Evolutionary conservation across 352 stramenopile species (phyloP).

Genomic region (Phytopythium cucurbitacearum): DNA sequence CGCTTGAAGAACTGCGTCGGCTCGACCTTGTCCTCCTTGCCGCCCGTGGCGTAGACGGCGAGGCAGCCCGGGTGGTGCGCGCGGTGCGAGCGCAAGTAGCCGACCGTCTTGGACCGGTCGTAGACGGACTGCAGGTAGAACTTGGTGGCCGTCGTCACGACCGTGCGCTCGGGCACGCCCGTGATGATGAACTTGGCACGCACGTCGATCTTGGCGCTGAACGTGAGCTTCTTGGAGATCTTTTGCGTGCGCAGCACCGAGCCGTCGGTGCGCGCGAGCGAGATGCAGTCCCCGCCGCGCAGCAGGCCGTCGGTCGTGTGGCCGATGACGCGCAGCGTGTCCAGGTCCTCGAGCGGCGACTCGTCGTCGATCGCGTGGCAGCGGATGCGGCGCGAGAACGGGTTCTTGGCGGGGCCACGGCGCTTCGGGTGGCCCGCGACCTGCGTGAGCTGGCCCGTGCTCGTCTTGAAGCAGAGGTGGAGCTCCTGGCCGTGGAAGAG

Average conservation of each 20-base stretch:
- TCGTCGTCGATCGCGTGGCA: conserved; percentile 28
- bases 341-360: conserved; percentile 27
- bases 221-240: conserved; percentile 57
- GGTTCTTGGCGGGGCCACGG: conserved; percentile 22
- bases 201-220: conserved; percentile 61
- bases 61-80: conserved; percentile 36
- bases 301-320: conserved; percentile 53
- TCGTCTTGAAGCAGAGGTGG: conserved; percentile 49
- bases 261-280: conserved; percentile 49
- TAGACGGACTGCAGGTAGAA: conserved; percentile 74
- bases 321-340: conserved; percentile 52
- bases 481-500: conserved; percentile 56
- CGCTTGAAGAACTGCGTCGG: conserved; percentile 67
- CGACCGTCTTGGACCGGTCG: conserved; percentile 60
- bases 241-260: conserved; percentile 56
- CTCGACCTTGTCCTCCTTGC: conserved; percentile 50
- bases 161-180: conserved; percentile 52
- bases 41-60: conserved; percentile 51
- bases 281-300: conserved; percentile 56
- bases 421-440: conserved; percentile 41
- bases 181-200: conserved; percentile 64
- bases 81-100: conserved; percentile 43
- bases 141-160: conserved; percentile 58
- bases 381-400: conserved; percentile 51
- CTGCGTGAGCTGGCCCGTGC: conserved; percentile 31